phyloP scores from a whole-genome alignment of 805 yeast genomes.

The Candida nitratophila region DNA sequence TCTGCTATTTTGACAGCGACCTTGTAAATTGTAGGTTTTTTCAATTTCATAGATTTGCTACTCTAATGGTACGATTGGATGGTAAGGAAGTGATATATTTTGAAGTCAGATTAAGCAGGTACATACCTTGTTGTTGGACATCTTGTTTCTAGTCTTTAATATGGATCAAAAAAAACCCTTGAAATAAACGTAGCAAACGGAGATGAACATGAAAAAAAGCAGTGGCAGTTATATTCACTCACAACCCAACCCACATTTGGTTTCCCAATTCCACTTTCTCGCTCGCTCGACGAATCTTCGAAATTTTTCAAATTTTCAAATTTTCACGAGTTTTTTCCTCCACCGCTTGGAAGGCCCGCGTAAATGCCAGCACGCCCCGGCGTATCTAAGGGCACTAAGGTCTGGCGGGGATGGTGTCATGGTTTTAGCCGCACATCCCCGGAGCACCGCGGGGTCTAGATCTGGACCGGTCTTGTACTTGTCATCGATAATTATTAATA shows the following conservation, averaged over 20 bases:
- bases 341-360: not conserved
- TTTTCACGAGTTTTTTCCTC: not conserved
- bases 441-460: too few species aligned
- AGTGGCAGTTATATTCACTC: not conserved
- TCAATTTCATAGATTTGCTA: too few species aligned
- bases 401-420: too few species aligned
- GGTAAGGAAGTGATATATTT: not conserved
- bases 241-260: not conserved
- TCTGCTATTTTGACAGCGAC: too few species aligned
- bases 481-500: too few species aligned
- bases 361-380: not conserved
- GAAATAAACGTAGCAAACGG: not conserved
- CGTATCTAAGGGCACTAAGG: not conserved
- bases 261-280: not conserved
- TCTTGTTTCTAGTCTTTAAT: constrained; percentile 3
- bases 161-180: not conserved
- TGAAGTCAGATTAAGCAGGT: not conserved
- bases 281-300: not conserved
- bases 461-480: too few species aligned
- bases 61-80: too few species aligned
- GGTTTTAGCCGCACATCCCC: too few species aligned
- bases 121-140: constrained; percentile 24
- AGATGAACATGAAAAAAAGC: not conserved
- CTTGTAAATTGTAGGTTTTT: too few species aligned
- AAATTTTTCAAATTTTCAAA: not conserved